Percentiles rank a stretch among this genome's conserved stretches.
phyloP scores from a whole-genome alignment of 2,329 filamentous ascomycete species.

The Cadophora sp. region DNA sequence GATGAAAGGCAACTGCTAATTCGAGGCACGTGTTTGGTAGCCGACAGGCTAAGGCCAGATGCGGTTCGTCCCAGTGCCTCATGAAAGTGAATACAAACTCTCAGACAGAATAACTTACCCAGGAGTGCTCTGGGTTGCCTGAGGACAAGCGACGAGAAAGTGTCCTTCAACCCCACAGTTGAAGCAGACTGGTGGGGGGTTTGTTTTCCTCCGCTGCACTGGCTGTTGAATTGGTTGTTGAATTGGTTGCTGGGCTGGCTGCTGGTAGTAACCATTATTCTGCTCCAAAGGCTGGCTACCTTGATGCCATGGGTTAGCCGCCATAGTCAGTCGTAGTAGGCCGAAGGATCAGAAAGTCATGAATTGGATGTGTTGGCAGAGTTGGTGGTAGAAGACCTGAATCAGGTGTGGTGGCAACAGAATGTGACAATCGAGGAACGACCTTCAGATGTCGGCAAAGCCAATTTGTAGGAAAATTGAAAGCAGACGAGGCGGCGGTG shows the following conservation, averaged over 20 bases:
- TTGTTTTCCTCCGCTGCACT: constrained; percentile 28
- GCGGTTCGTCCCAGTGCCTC: not conserved
- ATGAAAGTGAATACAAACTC: not conserved
- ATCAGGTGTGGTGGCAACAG: not conserved
- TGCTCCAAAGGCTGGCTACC: constrained; percentile 31
- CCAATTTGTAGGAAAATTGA: not conserved
- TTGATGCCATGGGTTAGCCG: constrained; percentile 36
- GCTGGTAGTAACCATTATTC: constrained; percentile 24
- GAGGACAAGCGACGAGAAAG: constrained; percentile 60
- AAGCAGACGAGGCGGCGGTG: not conserved
- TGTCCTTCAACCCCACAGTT: constrained; percentile 60
- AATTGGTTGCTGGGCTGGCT: constrained; percentile 20
- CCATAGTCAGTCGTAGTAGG: constrained; percentile 32
- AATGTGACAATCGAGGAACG: constrained; percentile 1
- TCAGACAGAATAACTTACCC: constrained; percentile 52
- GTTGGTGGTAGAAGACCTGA: not conserved
- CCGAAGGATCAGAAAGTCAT: constrained; percentile 30
- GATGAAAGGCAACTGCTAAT: not conserved
- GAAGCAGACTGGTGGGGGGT: constrained; percentile 54
- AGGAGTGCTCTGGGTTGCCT: constrained; percentile 55
- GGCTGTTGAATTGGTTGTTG: constrained; percentile 18
- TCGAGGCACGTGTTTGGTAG: constrained; percentile 6
- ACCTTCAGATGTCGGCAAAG: constrained; percentile 2
- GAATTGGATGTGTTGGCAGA: not conserved
- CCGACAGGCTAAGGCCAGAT: not conserved